Conservation (phyloP, 129 eudicot genomes). For the Chrysanthemum seticuspe region DNA sequence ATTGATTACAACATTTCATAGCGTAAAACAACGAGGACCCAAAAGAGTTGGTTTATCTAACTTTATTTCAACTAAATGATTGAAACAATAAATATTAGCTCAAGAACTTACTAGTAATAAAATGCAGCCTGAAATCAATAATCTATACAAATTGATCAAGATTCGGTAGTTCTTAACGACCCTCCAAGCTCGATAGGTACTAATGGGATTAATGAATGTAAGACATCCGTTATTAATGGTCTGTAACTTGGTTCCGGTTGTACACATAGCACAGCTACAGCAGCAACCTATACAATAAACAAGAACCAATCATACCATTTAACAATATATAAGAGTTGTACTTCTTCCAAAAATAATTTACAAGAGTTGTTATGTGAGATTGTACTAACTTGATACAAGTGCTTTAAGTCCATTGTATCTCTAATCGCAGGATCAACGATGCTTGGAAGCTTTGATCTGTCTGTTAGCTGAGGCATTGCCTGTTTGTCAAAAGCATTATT, state of each 20-base stretch:
- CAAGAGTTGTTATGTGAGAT: not conserved
- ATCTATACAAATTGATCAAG: slow-evolving; percentile 26
- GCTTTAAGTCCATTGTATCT: slow-evolving; percentile 86
- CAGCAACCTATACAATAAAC: slow-evolving; percentile 66
- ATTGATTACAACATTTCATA: slow-evolving; percentile 7
- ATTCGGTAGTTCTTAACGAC: slow-evolving; percentile 50
- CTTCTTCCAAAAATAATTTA: no score
- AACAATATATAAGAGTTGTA: no score
- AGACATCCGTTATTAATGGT: slow-evolving; percentile 86
- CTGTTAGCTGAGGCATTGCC: slow-evolving; percentile 92
- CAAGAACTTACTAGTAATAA: not conserved
- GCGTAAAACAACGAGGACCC: slow-evolving; percentile 5
- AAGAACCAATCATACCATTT: not conserved
- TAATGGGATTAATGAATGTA: slow-evolving; percentile 90
- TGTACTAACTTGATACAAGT: slow-evolving; percentile 79
- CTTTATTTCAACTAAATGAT: not conserved
- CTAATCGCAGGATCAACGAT: slow-evolving; percentile 76
- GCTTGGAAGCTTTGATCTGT: slow-evolving; percentile 79
- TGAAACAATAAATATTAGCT: slow-evolving; percentile 6
- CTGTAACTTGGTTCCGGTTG: slow-evolving; percentile 98
- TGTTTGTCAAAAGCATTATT: slow-evolving; percentile 29
- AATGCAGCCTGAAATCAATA: slow-evolving; percentile 11
- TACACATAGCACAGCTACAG: slow-evolving; percentile 90
- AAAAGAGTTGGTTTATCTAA: not conserved
- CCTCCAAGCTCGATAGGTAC: slow-evolving; percentile 93